A percentile compares a stretch with the other conserved stretches of the same genome.
These are phyloP conservation scores for Nigrospora sphaerica DNA, from an alignment of 2,329 filamentous ascomycete genomes.

Conservation along the genomic window DNA sequence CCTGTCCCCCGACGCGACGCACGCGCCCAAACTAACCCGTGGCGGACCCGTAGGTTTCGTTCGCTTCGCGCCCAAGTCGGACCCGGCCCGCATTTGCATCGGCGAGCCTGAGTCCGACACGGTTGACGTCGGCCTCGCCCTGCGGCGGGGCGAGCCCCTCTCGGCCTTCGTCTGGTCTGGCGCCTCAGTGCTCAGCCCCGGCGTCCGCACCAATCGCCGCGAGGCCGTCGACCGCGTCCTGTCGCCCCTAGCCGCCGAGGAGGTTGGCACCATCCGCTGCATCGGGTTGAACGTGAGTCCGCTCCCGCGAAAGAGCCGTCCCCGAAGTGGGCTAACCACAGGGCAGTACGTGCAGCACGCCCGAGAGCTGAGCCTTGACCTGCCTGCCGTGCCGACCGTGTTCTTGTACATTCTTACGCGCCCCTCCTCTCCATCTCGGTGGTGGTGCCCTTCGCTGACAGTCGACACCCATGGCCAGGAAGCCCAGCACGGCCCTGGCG, in stretches of 20 bases:
- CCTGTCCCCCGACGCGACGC: not conserved
- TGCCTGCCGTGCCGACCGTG: constrained; percentile 47
- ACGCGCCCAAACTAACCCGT: not conserved
- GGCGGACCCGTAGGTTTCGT: constrained; percentile 38
- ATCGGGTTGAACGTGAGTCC: constrained; percentile 46
- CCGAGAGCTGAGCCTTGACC: constrained; percentile 40
- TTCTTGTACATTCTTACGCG: constrained; percentile 33
- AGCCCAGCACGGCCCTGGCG: constrained; percentile 44
- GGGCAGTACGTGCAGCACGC: constrained; percentile 26
- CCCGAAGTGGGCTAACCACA: not conserved
- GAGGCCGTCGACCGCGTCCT: constrained; percentile 40
- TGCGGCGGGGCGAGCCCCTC: constrained; percentile 49
- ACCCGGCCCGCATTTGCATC: constrained; percentile 32
- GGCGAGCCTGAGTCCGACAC: constrained; percentile 46
- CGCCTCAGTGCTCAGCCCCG: constrained; percentile 48
- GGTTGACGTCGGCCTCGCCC: constrained; percentile 50
- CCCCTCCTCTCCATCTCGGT: not conserved
- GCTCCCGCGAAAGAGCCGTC: constrained; percentile 8
- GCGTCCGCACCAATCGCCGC: constrained; percentile 34
- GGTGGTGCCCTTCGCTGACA: not conserved
- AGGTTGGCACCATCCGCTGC: constrained; percentile 51
- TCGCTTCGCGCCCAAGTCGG: constrained; percentile 49
- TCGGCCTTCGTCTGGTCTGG: constrained; percentile 49
- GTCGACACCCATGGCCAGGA: constrained; percentile 18
- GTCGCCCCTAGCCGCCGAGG: constrained; percentile 38